These are phyloP conservation scores for Neophaeococcomyces aloes DNA, from an alignment of 2,329 filamentous ascomycete species.

Conservation along the genomic window DNA sequence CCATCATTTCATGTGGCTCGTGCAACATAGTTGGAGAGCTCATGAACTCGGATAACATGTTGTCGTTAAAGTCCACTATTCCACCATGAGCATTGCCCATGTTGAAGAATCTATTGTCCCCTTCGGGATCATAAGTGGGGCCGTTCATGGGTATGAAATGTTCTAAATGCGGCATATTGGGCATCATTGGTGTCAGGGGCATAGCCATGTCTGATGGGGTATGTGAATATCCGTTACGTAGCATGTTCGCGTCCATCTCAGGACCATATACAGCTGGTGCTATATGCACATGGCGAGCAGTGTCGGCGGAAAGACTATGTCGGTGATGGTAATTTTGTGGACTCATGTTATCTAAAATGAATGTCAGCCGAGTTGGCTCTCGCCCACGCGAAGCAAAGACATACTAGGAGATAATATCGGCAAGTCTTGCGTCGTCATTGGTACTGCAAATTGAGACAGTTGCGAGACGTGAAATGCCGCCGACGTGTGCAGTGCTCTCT, in stretches of 20 bases:
- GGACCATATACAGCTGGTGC: constrained; percentile 14
- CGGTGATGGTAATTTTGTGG: constrained; percentile 8
- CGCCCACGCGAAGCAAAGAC: background rate
- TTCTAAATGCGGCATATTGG: constrained; percentile 20
- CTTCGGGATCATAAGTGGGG: constrained; percentile 16
- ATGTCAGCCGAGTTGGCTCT: background rate
- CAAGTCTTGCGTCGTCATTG: constrained; percentile 9
- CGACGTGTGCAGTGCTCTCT: constrained; percentile 18
- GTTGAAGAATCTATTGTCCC: constrained; percentile 20
- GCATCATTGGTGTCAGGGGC: constrained; percentile 21
- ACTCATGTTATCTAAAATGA: background rate
- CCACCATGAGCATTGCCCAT: constrained; percentile 15
- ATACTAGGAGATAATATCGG: constrained; percentile 17
- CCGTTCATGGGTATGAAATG: constrained; percentile 19
- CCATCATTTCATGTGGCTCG: constrained; percentile 17
- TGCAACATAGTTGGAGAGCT: constrained; percentile 18
- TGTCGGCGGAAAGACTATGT: constrained; percentile 18
- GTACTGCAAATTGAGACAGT: constrained; percentile 16
- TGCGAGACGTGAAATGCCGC: constrained; percentile 20
- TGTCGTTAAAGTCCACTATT: constrained; percentile 20
- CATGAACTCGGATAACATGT: constrained; percentile 19
- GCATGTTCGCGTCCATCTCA: constrained; percentile 15
- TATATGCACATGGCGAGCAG: constrained; percentile 17
- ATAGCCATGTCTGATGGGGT: constrained; percentile 20
- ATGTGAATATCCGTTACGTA: constrained; percentile 18